Base-by-base conservation (phyloP, 495 filamentous ascomycete genomes). In the Tirmania nivea region DNA sequence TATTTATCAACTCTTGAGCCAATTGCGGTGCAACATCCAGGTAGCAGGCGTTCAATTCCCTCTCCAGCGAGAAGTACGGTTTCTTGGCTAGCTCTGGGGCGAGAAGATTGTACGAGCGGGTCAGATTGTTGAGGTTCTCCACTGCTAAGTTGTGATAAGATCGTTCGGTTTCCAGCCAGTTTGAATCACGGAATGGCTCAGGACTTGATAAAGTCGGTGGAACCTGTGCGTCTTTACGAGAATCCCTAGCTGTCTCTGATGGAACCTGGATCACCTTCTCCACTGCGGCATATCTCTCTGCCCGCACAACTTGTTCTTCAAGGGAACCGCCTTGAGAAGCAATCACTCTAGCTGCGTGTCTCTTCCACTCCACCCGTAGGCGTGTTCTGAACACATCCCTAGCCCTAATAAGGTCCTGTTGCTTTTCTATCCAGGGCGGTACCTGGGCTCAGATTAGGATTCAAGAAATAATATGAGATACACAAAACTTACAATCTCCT, bases 341-440 rank as follows among this genome's bases (percentile, higher is more conserved):
- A 56, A 97, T 93, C 53, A 78, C 71, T 39, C 84, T 67, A 3
- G 87, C 78, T 11, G 84, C 86, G 67, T 94, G 84, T 47, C 90
- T 71, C 61, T 77, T 80, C 90, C 90, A 97, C 57, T 95, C 88
- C 35, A 71, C 74, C 49, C 87, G 73, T 48, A 97, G 60, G 16
- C 87, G 70, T 34, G 71, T 65, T 5, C 90, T 76, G 65, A 97
- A 95, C 8, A 73, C 69, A 47, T 70, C 73, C 8, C 79, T 72
- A 11, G 83, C 76, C 52, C 73, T 77, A 6, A 79, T 72, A 8
- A 97, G 70, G 59, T 95, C 88, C 65, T 95, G 90, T 66, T 97
- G 90, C 64, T 95, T 96, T 66, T 96, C 90, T 50, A 97, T 95
- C 92, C 82, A 86, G 0, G 81, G 81, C 0, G 82, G 82, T 3